phyloP scores from a whole-genome alignment of 495 filamentous ascomycete species.

The Penicillium goetzii region DNA sequence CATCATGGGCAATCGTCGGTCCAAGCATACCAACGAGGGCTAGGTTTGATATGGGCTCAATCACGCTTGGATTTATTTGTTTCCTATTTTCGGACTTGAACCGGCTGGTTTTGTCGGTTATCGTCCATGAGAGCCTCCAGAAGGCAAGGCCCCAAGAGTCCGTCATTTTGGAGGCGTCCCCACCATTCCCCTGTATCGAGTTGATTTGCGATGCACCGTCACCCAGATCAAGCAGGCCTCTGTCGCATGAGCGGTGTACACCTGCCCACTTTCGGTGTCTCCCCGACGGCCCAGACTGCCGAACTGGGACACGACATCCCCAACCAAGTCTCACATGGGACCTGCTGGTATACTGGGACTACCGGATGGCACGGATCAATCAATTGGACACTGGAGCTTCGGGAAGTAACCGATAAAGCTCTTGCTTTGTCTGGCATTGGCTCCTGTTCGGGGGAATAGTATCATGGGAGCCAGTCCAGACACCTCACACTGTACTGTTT shows the following conservation, averaged over 20 bases:
- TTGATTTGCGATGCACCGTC: not conserved
- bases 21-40: conserved; percentile 20
- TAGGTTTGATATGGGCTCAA: conserved; percentile 24
- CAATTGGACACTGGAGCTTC: not conserved
- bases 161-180: not conserved
- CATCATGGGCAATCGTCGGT: conserved; percentile 48
- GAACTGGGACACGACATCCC: not conserved
- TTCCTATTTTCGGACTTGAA: not conserved
- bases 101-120: not conserved
- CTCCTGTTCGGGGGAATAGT: not conserved
- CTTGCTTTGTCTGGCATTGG: not conserved
- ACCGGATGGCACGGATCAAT: not conserved
- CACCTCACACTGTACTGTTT: not conserved
- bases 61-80: not conserved
- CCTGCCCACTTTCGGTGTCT: conserved; percentile 2
- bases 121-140: not conserved
- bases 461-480: not conserved
- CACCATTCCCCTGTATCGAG: not conserved
- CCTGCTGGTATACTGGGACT: too few species aligned
- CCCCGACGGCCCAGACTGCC: conserved; percentile 5
- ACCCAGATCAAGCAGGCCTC: not conserved
- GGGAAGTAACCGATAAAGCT: not conserved
- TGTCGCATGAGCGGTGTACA: conserved; percentile 6
- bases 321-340: not conserved
- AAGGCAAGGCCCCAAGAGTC: not conserved